Evolutionary conservation across 2,329 filamentous ascomycete species (phyloP), one percentile per base, ranked within the genome.

Genomic region (Metarhizium humberi): DNA sequence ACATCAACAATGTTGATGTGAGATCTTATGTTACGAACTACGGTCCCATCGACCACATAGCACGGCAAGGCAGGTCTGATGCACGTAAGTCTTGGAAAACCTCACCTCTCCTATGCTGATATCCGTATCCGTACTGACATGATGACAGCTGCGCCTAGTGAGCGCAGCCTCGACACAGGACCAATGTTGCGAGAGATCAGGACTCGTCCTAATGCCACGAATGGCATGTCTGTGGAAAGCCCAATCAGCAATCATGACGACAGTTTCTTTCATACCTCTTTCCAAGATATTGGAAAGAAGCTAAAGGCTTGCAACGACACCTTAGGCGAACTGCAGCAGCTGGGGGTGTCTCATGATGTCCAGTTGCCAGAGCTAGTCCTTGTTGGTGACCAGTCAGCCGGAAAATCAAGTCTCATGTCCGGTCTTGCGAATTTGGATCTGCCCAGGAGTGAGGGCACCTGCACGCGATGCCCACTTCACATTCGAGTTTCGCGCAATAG

Each of bases 351-450:
- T 51, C 81, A 87, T 18, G 80, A 84, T 4, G 80, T 90, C 0
- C 80, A 82, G 0, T 73, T 95, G 0, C 90, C 91, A 0, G 89
- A 90, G 61, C 83, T 95, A 10, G 87, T 92, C 6, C 81, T 95
- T 0, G 83, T 95, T 0, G 91, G 91, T 0, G 90, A 95, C 51
- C 91, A 96, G 64, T 88, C 83, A 0, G 87, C 90, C 0, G 92
- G 91, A 0, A 96, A 96, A 66, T 90, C 85, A 0, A 90, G 74
- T 32, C 64, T 81, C 5, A 81, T 81, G 78, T 84, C 84, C 13
- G 84, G 81, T 0, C 79, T 88, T 50, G 76, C 79, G 0, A 87
- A 85, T 4, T 85, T 94, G 29, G 84, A 84, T 20, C 80, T 92
- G 0, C 90, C 90, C 0, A 78, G 86, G 2, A 82, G 79, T 45